Evolutionary conservation across 345 rosid species (phyloP).

Genomic region (Citrus inodora): DNA sequence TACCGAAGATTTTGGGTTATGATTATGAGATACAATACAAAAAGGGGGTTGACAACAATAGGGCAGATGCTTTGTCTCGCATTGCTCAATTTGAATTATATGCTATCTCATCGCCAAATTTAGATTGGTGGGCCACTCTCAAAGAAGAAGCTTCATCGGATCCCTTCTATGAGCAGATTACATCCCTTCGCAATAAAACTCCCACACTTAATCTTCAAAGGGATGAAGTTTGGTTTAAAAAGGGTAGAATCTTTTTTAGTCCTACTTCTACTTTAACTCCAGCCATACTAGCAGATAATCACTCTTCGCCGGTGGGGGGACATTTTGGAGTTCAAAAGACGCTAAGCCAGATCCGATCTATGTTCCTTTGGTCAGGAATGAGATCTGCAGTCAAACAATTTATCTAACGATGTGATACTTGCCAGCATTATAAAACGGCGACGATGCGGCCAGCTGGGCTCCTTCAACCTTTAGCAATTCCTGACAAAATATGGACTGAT

Average conservation of each 20-base stretch:
- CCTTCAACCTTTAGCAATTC: neutral
- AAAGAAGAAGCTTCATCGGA: neutral
- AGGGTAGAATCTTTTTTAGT: too few relatives aligned
- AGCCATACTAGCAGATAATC: neutral
- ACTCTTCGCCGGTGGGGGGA: neutral
- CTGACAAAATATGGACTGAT: neutral
- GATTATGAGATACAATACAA: neutral
- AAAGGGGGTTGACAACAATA: neutral
- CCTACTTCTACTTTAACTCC: too few relatives aligned
- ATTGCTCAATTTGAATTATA: neutral
- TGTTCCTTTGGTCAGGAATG: neutral
- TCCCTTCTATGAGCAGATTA: neutral
- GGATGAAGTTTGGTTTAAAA: neutral
- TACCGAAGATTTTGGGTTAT: too few relatives aligned
- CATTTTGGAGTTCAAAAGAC: neutral
- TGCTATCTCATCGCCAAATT: neutral
- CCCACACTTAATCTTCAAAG: too few relatives aligned
- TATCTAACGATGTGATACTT: neutral
- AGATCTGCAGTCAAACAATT: neutral
- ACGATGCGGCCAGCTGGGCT: neutral
- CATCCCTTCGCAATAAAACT: neutral
- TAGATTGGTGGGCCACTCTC: neutral
- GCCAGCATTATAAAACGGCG: neutral
- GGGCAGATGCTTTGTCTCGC: neutral
- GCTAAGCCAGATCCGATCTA: neutral